A percentile compares a stretch with the other conserved stretches of the same genome.
phyloP scores from a whole-genome alignment of 768 basidiomycete species.

The Tricholomella constricta region DNA sequence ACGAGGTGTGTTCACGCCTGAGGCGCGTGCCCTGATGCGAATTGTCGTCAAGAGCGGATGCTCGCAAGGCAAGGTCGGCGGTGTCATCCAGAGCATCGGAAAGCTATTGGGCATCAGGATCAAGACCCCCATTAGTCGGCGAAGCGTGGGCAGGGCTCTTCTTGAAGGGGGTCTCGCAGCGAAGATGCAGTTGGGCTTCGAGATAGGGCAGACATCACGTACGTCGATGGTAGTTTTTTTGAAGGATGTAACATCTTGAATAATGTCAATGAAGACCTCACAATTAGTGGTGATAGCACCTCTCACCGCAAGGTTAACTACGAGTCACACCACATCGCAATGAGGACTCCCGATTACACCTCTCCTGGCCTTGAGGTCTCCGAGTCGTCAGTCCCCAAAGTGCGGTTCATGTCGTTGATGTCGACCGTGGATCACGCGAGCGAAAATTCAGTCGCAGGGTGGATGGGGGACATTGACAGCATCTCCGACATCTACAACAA shows the following conservation, averaged over 20 bases:
- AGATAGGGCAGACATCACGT: not conserved
- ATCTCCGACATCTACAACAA: not conserved
- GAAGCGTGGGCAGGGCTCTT: slow-evolving; percentile 1
- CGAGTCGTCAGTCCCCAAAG: not conserved
- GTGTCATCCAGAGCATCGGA: not conserved
- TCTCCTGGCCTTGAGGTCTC: not conserved
- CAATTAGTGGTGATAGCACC: slow-evolving; percentile 22
- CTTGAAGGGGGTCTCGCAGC: slow-evolving; percentile 20
- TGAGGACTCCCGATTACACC: not conserved
- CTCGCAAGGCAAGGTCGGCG: not conserved
- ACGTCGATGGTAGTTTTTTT: not conserved
- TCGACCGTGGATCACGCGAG: slow-evolving; percentile 25
- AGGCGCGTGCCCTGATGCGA: not conserved
- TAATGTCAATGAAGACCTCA: slow-evolving; percentile 10
- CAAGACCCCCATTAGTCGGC: not conserved
- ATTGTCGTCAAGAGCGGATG: not conserved
- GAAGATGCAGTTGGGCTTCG: slow-evolving; percentile 22
- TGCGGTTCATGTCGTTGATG: slow-evolving; percentile 10
- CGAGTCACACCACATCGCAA: slow-evolving; percentile 13
- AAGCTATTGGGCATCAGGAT: slow-evolving; percentile 1
- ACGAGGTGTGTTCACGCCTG: not conserved
- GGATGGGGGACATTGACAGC: not conserved
- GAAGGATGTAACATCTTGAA: not conserved
- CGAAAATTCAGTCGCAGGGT: slow-evolving; percentile 17
- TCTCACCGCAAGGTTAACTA: slow-evolving; percentile 20